Evolutionary conservation across 2,329 filamentous ascomycete species (phyloP), one percentile per base, ranked within the genome.

Genomic region (Daldinia eschscholtzii): DNA sequence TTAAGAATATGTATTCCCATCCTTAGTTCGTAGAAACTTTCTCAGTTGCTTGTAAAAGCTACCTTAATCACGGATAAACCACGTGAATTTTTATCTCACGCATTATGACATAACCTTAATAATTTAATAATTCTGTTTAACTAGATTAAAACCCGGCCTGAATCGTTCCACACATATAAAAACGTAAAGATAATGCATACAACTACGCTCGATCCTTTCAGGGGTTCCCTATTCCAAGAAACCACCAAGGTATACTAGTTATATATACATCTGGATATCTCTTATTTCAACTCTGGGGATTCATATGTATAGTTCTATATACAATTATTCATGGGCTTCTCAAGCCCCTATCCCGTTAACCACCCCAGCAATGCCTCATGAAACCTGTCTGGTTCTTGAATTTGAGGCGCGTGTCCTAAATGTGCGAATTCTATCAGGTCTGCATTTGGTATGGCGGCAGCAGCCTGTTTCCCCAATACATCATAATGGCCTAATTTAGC

Each of bases 341-440:
- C 23, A 39, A n/a, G 18, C 13, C n/a, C 1, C 26, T 59, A 68
- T 10, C 52, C 66, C n/a, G 41, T 62, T 65, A 87, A 71, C 83
- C 85, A 88, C 6, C 72, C 76, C 3, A 86, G 72, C 65, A 87
- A 65, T 4, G 80, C 81, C n/a, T 76, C 67, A 72, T 87, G 83
- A 67, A 86, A 87, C 39, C 71, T 75, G 2, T 79, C 79, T 0
- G 85, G 84, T 28, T 82, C 81, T 66, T 86, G 85, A 60, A 87
- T 83, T 71, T 87, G 86, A 13, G 86, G 85, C 39, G 85, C 81
- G 66, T 88, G 86, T 1, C 86, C 86, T 41, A 86, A 71, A 28
- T 82, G 79, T 0, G 80, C 76, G 68, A 87, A 87, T 53, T 82
- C 81, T 41, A 86, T 74, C 58, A 87, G 75, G 7, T 81, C 80